Percentiles rank a stretch among this genome's conserved stretches.
phyloP scores from a whole-genome alignment of 139 green algal species.

The Tetraselmis striata region DNA sequence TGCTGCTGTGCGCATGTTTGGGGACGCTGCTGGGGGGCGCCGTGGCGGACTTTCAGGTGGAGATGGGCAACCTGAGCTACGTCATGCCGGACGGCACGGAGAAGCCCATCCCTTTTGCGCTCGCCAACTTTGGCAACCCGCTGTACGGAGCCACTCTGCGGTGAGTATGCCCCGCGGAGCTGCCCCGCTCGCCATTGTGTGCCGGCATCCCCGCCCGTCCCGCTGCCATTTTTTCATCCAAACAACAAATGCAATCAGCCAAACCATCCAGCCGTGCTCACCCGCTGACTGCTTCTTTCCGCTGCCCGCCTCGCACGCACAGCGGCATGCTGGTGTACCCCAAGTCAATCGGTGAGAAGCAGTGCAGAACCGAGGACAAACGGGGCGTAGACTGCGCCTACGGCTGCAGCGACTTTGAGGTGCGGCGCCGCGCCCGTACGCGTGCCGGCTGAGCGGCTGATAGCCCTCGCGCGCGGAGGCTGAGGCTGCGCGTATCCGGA shows the following conservation, averaged over 20 bases:
- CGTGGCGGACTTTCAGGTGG: not conserved
- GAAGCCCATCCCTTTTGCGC: not conserved
- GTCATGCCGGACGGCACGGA: not conserved
- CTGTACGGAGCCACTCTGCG: not conserved
- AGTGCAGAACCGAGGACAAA: not conserved
- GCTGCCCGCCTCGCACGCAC: too few species aligned
- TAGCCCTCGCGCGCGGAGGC: too few species aligned
- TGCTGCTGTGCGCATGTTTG: not conserved
- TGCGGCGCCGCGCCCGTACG: too few species aligned
- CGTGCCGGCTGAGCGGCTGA: too few species aligned
- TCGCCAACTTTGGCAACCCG: not conserved
- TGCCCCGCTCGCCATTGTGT: too few species aligned
- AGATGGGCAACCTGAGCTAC: not conserved
- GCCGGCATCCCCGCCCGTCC: too few species aligned
- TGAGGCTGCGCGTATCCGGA: too few species aligned
- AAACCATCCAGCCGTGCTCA: too few species aligned
- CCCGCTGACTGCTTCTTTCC: too few species aligned
- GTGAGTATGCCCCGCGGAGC: too few species aligned
- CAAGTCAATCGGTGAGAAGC: not conserved
- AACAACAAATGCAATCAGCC: too few species aligned
- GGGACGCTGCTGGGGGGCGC: not conserved
- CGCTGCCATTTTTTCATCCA: too few species aligned
- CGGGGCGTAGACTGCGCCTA: not conserved
- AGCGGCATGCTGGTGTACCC: not conserved
- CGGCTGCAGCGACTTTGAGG: not conserved